Conservation (phyloP, 495 filamentous ascomycete species). For the Aspergillus carlsbadensis region DNA sequence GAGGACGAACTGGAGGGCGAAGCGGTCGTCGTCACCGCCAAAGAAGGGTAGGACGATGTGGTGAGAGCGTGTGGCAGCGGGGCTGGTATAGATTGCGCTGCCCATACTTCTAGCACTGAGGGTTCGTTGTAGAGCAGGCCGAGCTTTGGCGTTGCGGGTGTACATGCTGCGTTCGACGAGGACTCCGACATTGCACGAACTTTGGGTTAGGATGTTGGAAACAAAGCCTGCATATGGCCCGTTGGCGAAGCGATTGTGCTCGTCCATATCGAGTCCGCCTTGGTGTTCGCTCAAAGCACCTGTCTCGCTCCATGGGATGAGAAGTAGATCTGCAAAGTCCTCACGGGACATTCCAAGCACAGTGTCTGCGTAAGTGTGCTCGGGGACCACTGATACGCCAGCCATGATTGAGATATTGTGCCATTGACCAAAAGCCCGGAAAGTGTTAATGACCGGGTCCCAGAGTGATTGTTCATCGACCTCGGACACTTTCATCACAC, state of each 20-base stretch:
- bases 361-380: constrained; percentile 74
- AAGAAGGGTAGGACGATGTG: constrained; percentile 88
- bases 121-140: constrained; percentile 42
- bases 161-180: constrained; percentile 73
- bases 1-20: constrained; percentile 75
- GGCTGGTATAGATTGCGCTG: constrained; percentile 42
- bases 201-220: constrained; percentile 56
- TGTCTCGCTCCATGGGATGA: constrained; percentile 91
- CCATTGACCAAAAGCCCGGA: constrained; percentile 82
- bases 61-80: constrained; percentile 60
- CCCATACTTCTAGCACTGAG: constrained; percentile 59
- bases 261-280: constrained; percentile 29
- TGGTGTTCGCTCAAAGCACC: constrained; percentile 65
- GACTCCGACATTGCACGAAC: constrained; percentile 70
- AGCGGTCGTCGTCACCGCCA: constrained; percentile 81
- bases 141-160: constrained; percentile 28
- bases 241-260: constrained; percentile 31
- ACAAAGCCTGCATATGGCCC: constrained; percentile 65
- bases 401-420: constrained; percentile 83
- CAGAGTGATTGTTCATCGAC: constrained; percentile 70
- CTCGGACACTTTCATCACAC: constrained; percentile 92
- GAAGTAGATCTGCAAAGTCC: constrained; percentile 70
- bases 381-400: constrained; percentile 72
- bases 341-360: constrained; percentile 66
- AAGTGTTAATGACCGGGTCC: constrained; percentile 91